Base-by-base conservation (phyloP, 768 basidiomycete genomes). In the Hemileccinum rubropunctum region DNA sequence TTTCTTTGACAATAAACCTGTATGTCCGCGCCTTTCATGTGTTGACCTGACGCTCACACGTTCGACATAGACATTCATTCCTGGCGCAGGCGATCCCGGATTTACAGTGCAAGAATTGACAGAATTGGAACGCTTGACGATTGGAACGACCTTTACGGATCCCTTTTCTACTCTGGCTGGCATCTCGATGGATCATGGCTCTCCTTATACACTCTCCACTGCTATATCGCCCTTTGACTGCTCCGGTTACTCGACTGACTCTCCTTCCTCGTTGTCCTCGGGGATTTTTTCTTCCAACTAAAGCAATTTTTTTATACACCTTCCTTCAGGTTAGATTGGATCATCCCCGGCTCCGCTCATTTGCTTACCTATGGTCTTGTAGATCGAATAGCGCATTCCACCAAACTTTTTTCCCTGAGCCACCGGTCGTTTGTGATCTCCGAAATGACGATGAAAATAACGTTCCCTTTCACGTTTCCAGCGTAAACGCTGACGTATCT, bases 181-280 rank as follows among this genome's bases (percentile, higher is more conserved):
- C 14, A 1, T 46, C 8, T 34, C 47, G 6, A 18, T 36, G 21
- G 47, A 42, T 32, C 18, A 42, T 33, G 46, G 18, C 17, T 38
- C 38, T 17, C 45, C 32, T 28, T 46, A 13, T 42, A 0, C 47
- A 2, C 51, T 53, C 13, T 17, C 49, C 15, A 42, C 32, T 18
- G n/a, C 45, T 6, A 48, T 64, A n/a, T 48, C 63, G 1, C 64
- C 65, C 0, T 53, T 65, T 23, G 61, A 64, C 41, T 50, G 27
- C 34, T 48, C 47, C 1, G 21, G 44, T 14, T 53, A 55, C 23
- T 51, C 58, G 15, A 46, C 43, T 14, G 50, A 23, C 18, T 53
- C 61, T 6, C 50, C 53, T 18, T 51, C 50, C 20, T 47, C 63
- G 3, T 42, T 48, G 6, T 59, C 52, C 7, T 54, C 57, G 2